Conservation (phyloP, 2,329 filamentous ascomycete species). For the Diaporthe sp. region DNA sequence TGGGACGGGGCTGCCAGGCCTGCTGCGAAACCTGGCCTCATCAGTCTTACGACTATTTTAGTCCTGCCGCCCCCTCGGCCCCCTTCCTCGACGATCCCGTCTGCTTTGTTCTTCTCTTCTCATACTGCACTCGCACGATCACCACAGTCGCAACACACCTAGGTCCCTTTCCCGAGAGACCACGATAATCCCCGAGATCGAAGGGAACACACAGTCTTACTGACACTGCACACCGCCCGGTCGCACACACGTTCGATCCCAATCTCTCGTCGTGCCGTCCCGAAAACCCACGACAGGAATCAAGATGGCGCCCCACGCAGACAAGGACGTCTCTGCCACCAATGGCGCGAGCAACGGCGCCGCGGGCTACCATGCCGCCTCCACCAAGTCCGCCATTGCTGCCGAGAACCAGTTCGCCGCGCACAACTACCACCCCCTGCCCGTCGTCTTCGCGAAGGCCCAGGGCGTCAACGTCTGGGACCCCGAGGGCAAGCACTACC, state of each 20-base stretch:
- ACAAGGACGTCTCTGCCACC: conserved; percentile 55
- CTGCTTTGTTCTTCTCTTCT: conserved; percentile 12
- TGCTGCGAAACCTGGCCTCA: conserved; percentile 27
- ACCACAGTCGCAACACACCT: conserved; percentile 4
- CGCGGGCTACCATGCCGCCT: conserved; percentile 78
- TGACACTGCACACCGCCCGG: neutral
- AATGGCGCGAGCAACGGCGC: conserved; percentile 51
- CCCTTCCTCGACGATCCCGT: conserved; percentile 1
- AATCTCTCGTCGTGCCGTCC: neutral
- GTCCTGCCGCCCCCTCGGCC: conserved; percentile 24
- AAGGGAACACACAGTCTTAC: neutral
- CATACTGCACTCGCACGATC: neutral
- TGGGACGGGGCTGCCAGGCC: conserved; percentile 45
- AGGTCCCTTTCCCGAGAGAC: conserved; percentile 9
- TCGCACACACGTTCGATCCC: neutral
- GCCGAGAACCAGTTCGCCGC: conserved; percentile 88
- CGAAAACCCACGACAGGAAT: neutral
- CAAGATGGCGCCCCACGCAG: conserved; percentile 72
- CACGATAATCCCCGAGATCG: conserved; percentile 3
- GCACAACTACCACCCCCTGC: conserved; percentile 98
- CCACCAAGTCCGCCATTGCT: conserved; percentile 83
- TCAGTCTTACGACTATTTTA: conserved; percentile 32
- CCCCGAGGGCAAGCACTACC: conserved; percentile 93
- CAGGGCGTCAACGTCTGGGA: conserved; percentile 95
- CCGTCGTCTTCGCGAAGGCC: conserved; percentile 91